Conservation (phyloP, 2,329 filamentous ascomycete genomes). For the Stagonosporopsis tanaceti region DNA sequence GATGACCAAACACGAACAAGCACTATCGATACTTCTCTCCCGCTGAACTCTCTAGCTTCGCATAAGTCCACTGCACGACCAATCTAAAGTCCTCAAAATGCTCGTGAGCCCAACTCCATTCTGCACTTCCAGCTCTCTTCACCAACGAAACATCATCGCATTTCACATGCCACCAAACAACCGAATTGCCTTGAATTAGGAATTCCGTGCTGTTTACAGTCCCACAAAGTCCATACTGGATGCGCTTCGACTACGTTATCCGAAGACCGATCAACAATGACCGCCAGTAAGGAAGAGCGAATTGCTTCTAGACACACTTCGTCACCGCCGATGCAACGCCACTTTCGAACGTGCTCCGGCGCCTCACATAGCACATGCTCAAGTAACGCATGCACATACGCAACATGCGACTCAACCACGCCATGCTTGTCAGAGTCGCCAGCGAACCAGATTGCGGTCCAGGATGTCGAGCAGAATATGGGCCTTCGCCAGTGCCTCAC, state of each 20-base stretch:
- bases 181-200: not conserved
- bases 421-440: not conserved
- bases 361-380: not conserved
- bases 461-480: constrained; percentile 32
- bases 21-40: not conserved
- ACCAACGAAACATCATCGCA: not conserved
- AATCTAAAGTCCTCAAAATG: not conserved
- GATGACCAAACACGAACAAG: not conserved
- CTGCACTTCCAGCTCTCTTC: constrained; percentile 1
- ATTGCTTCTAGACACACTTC: not conserved
- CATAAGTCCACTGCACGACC: not conserved
- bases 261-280: not conserved
- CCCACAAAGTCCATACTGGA: not conserved
- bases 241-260: not conserved
- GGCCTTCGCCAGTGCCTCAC: constrained; percentile 72
- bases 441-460: not conserved
- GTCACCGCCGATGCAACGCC: not conserved
- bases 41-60: not conserved
- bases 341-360: constrained; percentile 3
- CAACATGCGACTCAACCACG: constrained; percentile 7
- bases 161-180: constrained; percentile 12
- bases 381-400: not conserved
- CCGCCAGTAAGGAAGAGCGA: not conserved
- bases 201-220: not conserved
- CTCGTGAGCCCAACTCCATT: not conserved